Evolutionary conservation across 768 basidiomycete genomes (phyloP).

Genomic region (Tricholomella constricta): DNA sequence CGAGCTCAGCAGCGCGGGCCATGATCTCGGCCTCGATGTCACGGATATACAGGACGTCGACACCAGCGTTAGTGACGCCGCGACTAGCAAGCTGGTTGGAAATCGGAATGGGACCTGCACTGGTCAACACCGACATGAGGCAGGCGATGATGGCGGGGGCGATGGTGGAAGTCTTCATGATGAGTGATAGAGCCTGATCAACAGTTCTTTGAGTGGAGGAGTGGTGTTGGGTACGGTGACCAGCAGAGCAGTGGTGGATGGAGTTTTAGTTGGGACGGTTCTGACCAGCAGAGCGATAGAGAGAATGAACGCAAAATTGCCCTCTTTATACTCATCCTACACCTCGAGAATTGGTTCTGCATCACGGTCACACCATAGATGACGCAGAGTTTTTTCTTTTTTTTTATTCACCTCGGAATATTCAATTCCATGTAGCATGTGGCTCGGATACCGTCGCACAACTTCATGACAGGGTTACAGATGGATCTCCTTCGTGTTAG

Average conservation of each 20-base stretch:
- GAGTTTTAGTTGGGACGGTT: neutral
- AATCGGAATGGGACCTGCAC: conserved; percentile 3
- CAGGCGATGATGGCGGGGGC: conserved; percentile 11
- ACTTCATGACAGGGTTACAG: too few relatives aligned
- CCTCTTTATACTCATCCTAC: neutral
- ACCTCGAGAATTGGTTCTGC: too few relatives aligned
- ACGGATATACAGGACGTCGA: conserved; percentile 7
- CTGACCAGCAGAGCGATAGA: conserved; percentile 11
- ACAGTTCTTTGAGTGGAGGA: neutral
- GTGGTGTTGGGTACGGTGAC: neutral
- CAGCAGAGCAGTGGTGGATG: neutral
- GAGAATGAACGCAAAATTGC: neutral
- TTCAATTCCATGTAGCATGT: too few relatives aligned
- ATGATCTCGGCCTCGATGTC: conserved; percentile 7
- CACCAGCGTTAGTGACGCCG: neutral
- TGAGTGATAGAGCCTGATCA: neutral
- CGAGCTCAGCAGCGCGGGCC: conserved; percentile 1
- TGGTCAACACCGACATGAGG: conserved; percentile 5
- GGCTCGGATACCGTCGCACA: too few relatives aligned
- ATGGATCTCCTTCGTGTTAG: too few relatives aligned
- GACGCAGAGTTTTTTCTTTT: too few relatives aligned
- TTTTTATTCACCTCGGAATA: too few relatives aligned
- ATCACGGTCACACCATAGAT: conserved; percentile 13
- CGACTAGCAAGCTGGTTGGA: neutral
- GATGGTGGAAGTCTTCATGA: conserved; percentile 7